Evolutionary conservation across 1,284 basidiomycete species (phyloP).

Genomic region (Ganoderma sinense): DNA sequence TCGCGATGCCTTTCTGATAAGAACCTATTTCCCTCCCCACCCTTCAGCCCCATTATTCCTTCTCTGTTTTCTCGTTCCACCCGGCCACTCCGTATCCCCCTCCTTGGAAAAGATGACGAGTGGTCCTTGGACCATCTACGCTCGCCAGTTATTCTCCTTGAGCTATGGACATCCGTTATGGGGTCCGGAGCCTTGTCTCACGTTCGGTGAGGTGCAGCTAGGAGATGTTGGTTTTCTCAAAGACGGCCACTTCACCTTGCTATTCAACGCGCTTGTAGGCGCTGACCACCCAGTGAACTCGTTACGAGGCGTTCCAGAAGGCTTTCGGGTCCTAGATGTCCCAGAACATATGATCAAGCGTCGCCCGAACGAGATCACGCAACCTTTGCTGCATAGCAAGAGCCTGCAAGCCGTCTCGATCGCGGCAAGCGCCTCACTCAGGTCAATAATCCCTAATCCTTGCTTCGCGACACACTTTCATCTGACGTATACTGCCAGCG

Average conservation of each 20-base stretch:
- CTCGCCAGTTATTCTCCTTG: neutral
- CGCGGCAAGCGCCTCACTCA: neutral
- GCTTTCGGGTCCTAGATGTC: constrained; percentile 8
- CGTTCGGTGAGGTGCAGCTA: constrained; percentile 6
- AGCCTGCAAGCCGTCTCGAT: constrained; percentile 5
- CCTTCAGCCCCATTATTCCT: no score
- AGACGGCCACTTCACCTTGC: constrained; percentile 4
- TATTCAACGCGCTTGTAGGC: neutral
- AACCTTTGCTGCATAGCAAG: constrained; percentile 15
- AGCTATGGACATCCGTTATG: constrained; percentile 3
- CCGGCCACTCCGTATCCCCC: no score
- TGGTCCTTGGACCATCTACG: constrained; percentile 13
- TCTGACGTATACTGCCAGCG: neutral
- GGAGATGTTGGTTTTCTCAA: constrained; percentile 7
- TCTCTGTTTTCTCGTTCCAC: no score
- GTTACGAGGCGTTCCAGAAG: constrained; percentile 5
- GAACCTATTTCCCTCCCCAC: no score
- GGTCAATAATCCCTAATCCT: neutral
- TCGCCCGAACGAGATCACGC: neutral
- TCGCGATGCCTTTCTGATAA: no score
- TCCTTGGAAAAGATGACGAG: no score
- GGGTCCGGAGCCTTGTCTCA: constrained; percentile 6
- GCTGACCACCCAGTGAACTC: constrained; percentile 6
- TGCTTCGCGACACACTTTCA: neutral
- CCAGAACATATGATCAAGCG: neutral